Base-by-base conservation (phyloP, 129 eudicot genomes). In the Pulicaria dysenterica region DNA sequence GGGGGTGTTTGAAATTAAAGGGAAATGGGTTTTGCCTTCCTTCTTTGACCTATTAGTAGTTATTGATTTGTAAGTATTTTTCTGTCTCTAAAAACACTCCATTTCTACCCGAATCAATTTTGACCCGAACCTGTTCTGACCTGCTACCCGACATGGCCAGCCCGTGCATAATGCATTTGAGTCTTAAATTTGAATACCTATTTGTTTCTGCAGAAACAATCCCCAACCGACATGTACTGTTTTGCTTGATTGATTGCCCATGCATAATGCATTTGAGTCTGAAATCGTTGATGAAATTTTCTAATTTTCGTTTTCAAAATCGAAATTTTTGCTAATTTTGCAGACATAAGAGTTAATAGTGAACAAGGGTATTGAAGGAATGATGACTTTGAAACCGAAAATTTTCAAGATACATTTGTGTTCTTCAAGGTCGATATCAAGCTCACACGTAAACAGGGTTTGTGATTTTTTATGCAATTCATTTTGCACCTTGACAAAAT, bases 401-500 rank as follows among this genome's bases (percentile, higher is more conserved):
- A 50, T 14, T 61, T 39, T 62, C 43, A 60, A 0, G 42, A 60
- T 48, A 36, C 47, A 60, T 47, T 64, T 31, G 36, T 49, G 15
- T 62, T 62, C 69, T 4, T 31, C 53, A 50, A 48, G 36, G 31
- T 73, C 63, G 50, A 17, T 62, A n/a, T 5, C 62, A 49, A 15
- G 24, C 54, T 15, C 15, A 17, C 15, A 53, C 15, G 6, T 11
- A 41, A 6, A 6, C 67, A 61, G 47, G 16, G 16, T 43, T 61
- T 36, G 51, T 53, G 39, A 53, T 51, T 39, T 64, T 17, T 13
- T 49, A 58, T 13, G 15, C 80, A 56, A 3, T 41, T 59, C 71
- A 10, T 77, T 70, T 62, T 70, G 36, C 38, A 62, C 82, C 50
- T 51, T 63, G 15, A 77, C 4, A 44, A 59, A 70, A 70, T 70